These are phyloP conservation scores for Candida golubevii DNA, from an alignment of 805 yeast genomes.

Conservation along the genomic window DNA sequence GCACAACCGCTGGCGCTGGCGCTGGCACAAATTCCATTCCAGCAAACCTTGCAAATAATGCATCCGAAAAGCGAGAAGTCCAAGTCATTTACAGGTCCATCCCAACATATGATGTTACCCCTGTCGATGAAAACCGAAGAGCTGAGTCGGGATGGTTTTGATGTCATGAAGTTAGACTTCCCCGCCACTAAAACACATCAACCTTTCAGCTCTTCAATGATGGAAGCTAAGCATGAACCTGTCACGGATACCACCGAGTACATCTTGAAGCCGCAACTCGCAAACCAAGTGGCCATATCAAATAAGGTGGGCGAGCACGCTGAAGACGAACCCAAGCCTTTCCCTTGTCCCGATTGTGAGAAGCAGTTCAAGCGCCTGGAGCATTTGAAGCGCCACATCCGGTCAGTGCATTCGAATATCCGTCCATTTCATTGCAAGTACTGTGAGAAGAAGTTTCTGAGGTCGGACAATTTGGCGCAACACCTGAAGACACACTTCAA, in stretches of 20 bases:
- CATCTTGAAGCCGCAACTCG: neutral
- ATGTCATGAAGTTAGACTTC: neutral
- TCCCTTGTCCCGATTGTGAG: conserved; percentile 40
- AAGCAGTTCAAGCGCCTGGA: conserved; percentile 42
- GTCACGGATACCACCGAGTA: neutral
- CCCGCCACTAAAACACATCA: neutral
- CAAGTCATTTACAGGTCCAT: neutral
- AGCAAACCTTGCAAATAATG: no score
- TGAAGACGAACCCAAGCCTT: conserved; percentile 20
- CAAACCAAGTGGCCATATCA: neutral
- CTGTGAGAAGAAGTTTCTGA: conserved; percentile 41
- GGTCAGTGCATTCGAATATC: conserved; percentile 43
- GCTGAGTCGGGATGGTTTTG: neutral
- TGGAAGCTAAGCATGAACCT: neutral
- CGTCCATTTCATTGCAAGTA: conserved; percentile 43
- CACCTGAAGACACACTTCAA: conserved; percentile 42
- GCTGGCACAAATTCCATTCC: no score
- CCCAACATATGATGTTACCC: neutral
- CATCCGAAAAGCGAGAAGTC: neutral
- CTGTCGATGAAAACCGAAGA: conserved; percentile 1
- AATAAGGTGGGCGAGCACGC: neutral
- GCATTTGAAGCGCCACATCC: conserved; percentile 39
- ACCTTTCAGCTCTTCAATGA: neutral
- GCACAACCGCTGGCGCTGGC: no score
- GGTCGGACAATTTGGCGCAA: conserved; percentile 43